Evolutionary conservation across 2,329 filamentous ascomycete species (phyloP).

Genomic region (Xylariales sp.): DNA sequence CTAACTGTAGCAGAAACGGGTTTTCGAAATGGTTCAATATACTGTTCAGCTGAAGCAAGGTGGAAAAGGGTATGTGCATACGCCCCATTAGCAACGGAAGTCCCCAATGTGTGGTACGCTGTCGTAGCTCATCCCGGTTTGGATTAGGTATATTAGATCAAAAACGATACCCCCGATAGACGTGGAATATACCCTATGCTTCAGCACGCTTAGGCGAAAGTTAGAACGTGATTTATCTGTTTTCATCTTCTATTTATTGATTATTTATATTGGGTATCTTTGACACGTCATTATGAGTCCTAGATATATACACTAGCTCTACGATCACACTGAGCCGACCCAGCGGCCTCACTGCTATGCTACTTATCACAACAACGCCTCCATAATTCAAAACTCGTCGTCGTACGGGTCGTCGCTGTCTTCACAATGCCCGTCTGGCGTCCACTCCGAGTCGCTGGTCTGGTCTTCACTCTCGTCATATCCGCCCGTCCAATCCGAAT

Average conservation of each 20-base stretch:
- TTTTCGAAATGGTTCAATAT: conserved; percentile 45
- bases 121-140: neutral
- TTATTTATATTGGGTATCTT: neutral
- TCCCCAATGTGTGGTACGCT: neutral
- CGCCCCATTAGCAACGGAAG: neutral
- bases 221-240: conserved; percentile 14
- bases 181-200: conserved; percentile 5
- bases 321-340: neutral
- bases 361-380: no score
- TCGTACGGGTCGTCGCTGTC: neutral
- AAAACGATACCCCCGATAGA: conserved; percentile 19
- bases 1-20: conserved; percentile 38
- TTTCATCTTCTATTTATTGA: neutral
- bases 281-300: no score
- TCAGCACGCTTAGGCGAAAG: neutral
- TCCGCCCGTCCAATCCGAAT: no score
- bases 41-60: conserved; percentile 38
- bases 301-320: no score
- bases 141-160: conserved; percentile 1
- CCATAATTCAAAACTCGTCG: neutral
- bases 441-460: neutral
- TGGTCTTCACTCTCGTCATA: conserved; percentile 41
- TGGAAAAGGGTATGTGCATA: neutral
- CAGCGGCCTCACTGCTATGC: neutral
- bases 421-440: neutral